Conservation (phyloP, 2,329 filamentous ascomycete genomes). For the Pseudocercospora fijiensis region DNA sequence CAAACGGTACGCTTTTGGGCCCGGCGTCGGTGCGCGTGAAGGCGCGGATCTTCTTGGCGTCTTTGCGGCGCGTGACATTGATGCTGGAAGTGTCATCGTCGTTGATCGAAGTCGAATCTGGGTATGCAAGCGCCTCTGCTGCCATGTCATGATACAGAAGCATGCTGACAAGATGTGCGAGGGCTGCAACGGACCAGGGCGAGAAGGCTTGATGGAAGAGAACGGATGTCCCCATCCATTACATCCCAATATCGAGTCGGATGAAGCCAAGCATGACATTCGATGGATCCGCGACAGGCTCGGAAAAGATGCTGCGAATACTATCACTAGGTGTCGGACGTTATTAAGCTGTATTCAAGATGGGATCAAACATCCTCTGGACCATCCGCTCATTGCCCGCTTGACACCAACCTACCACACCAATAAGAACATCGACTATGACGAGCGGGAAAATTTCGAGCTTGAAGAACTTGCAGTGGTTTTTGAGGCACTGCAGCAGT, state of each 20-base stretch:
- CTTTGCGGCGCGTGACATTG: conserved; percentile 30
- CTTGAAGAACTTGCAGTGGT: background rate
- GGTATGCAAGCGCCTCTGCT: conserved; percentile 25
- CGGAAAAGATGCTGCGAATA: conserved; percentile 11
- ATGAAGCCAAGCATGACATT: conserved; percentile 25
- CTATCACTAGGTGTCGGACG: conserved; percentile 26
- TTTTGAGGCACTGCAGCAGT: conserved; percentile 68
- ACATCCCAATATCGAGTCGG: conserved; percentile 28
- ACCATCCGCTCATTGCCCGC: conserved; percentile 30
- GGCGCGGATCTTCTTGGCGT: conserved; percentile 31
- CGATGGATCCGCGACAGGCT: conserved; percentile 27
- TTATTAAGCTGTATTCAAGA: conserved; percentile 25
- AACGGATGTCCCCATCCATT: conserved; percentile 25
- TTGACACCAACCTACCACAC: conserved; percentile 32
- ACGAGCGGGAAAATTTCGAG: conserved; percentile 52
- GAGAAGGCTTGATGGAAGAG: conserved; percentile 21
- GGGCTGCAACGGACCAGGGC: conserved; percentile 25
- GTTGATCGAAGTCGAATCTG: conserved; percentile 29
- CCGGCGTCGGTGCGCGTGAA: conserved; percentile 10
- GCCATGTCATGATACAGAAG: background rate
- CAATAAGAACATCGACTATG: conserved; percentile 52
- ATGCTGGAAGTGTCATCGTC: conserved; percentile 21
- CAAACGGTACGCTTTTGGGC: conserved; percentile 29
- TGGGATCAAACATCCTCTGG: conserved; percentile 27
- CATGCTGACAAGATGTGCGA: conserved; percentile 1